Percentiles rank a stretch among this genome's conserved stretches.
phyloP scores from a whole-genome alignment of 1,284 basidiomycete species.

The Violaceomyces palustris region DNA sequence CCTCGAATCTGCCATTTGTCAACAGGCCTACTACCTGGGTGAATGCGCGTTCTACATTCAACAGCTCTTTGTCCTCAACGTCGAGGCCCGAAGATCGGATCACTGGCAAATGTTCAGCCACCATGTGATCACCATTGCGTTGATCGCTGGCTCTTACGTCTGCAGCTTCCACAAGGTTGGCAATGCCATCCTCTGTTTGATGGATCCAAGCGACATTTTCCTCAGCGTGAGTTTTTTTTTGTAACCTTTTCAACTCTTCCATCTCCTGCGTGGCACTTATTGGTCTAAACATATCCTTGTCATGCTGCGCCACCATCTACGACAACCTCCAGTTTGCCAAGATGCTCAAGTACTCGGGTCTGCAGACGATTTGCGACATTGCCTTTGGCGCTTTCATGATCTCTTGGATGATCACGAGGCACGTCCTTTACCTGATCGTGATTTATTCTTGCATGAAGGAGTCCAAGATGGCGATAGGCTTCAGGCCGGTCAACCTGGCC shows the following conservation, averaged over 20 bases:
- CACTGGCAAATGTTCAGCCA: conserved; percentile 94
- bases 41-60: conserved; percentile 92
- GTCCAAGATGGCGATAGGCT: conserved; percentile 9
- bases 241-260: no score
- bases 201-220: conserved; percentile 90
- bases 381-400: conserved; percentile 67
- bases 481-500: conserved; percentile 4
- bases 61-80: conserved; percentile 80
- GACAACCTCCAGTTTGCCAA: no score
- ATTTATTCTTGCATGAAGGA: conserved; percentile 35
- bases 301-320: no score
- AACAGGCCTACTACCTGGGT: conserved; percentile 62
- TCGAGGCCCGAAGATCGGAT: conserved; percentile 87
- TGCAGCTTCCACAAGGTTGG: conserved; percentile 83
- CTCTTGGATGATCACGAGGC: conserved; percentile 43
- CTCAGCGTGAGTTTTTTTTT: conserved; percentile 64
- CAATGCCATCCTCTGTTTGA: conserved; percentile 77
- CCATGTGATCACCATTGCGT: conserved; percentile 79
- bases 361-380: conserved; percentile 66
- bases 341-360: conserved; percentile 79
- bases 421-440: conserved; percentile 39
- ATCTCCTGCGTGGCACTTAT: no score
- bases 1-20: not conserved
- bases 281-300: no score
- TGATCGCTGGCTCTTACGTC: conserved; percentile 73